phyloP scores from a whole-genome alignment of 495 filamentous ascomycete species.

The Extremus antarcticus region DNA sequence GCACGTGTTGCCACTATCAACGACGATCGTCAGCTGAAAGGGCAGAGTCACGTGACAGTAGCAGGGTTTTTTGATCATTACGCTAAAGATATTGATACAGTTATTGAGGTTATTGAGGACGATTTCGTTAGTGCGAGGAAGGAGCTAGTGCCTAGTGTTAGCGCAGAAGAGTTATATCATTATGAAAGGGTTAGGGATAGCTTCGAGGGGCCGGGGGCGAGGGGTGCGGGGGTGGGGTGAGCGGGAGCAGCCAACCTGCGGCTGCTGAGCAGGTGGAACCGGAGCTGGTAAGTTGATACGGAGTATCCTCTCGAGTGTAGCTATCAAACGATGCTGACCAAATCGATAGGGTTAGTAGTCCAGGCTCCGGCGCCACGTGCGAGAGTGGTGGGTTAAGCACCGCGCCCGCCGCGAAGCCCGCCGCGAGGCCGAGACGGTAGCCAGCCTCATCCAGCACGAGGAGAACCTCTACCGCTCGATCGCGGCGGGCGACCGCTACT shows the following conservation, averaged over 20 bases:
- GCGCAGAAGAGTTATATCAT: slow-evolving; percentile 82
- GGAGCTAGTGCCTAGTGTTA: slow-evolving; percentile 88
- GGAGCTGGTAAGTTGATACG: no score
- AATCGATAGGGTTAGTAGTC: no score
- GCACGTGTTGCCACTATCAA: slow-evolving; percentile 63
- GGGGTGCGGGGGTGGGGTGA: slow-evolving; percentile 15
- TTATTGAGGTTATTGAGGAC: slow-evolving; percentile 74
- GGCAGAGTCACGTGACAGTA: slow-evolving; percentile 52
- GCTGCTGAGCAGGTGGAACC: not conserved
- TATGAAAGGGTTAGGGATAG: slow-evolving; percentile 72
- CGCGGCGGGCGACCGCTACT: no score
- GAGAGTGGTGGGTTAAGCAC: no score
- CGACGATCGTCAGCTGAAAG: slow-evolving; percentile 13
- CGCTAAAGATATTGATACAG: slow-evolving; percentile 68
- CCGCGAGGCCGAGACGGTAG: no score
- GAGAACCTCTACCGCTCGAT: no score
- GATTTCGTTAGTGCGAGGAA: slow-evolving; percentile 72
- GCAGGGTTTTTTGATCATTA: slow-evolving; percentile 93
- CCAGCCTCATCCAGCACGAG: no score
- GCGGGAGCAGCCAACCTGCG: slow-evolving; percentile 32
- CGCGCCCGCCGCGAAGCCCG: no score
- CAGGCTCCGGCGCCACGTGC: no score
- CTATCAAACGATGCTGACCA: no score
- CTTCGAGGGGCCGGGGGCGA: slow-evolving; percentile 51
- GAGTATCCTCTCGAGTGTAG: no score